A percentile compares a stretch with the other conserved stretches of the same genome.
These are phyloP conservation scores for Raddia distichophylla DNA, from an alignment of 176 grass and related monocot genomes.

Conservation along the genomic window DNA sequence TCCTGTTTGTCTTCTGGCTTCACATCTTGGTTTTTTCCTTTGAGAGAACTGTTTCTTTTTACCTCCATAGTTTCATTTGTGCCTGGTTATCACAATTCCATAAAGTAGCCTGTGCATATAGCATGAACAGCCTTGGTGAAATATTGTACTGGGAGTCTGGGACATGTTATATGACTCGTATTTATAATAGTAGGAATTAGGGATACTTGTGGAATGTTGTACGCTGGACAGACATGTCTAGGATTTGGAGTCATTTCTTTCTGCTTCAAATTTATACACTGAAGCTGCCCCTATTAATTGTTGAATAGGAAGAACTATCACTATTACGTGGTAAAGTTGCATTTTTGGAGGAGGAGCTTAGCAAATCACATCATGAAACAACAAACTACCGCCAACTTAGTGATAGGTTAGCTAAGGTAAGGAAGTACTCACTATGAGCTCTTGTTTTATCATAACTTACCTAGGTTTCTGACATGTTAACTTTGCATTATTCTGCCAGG, in stretches of 20 bases:
- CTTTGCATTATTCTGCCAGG: slow-evolving; percentile 59
- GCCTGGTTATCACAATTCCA: slow-evolving; percentile 14
- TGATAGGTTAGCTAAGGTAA: slow-evolving; percentile 82
- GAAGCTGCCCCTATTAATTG: slow-evolving; percentile 16
- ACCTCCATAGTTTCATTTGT: slow-evolving; percentile 28
- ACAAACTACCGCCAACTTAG: slow-evolving; percentile 55
- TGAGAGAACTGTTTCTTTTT: slow-evolving; percentile 17
- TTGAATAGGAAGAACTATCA: slow-evolving; percentile 77
- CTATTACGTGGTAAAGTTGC: slow-evolving; percentile 70
- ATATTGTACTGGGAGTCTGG: slow-evolving; percentile 15
- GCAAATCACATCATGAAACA: slow-evolving; percentile 72
- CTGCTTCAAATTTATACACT: slow-evolving; percentile 30
- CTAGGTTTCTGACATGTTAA: slow-evolving; percentile 43
- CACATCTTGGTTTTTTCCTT: background rate
- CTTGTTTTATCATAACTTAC: slow-evolving; percentile 33
- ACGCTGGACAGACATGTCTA: background rate
- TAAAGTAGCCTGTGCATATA: slow-evolving; percentile 29
- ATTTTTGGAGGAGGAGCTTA: slow-evolving; percentile 85
- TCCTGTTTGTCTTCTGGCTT: slow-evolving; percentile 12
- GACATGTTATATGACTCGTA: background rate
- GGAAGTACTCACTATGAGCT: slow-evolving; percentile 17
- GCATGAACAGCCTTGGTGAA: slow-evolving; percentile 22
- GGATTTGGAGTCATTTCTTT: background rate
- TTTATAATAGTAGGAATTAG: background rate
- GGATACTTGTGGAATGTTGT: slow-evolving; percentile 17